These are phyloP conservation scores for Tricholoma matsutake DNA, from an alignment of 768 basidiomycete genomes.

Conservation along the genomic window DNA sequence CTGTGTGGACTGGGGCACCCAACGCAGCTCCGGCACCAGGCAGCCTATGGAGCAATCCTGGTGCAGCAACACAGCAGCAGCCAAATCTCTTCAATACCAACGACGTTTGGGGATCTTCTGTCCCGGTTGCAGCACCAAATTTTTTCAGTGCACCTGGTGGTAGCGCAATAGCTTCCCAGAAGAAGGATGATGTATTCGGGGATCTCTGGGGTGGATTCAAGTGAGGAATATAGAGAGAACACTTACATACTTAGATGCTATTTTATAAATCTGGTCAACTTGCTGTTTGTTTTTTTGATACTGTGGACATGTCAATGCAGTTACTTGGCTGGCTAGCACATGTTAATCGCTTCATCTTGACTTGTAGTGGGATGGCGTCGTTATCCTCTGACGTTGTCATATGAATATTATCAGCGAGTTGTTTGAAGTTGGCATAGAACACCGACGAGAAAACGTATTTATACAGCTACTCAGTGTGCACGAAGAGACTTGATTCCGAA, in stretches of 20 bases:
- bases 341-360: no score
- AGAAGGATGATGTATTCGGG: constrained; percentile 79
- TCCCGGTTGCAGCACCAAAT: constrained; percentile 23
- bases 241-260: neutral
- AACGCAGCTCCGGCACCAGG: constrained; percentile 33
- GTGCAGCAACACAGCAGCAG: constrained; percentile 27
- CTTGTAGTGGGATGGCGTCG: no score
- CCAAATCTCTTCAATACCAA: constrained; percentile 45
- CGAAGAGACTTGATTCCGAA: no score
- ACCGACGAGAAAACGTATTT: no score
- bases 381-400: no score
- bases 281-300: no score
- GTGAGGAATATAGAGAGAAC: constrained; percentile 29
- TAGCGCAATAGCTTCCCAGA: constrained; percentile 30
- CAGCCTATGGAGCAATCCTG: constrained; percentile 37
- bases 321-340: no score
- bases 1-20: constrained; percentile 56
- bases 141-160: constrained; percentile 31
- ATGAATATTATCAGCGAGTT: no score
- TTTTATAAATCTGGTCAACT: no score
- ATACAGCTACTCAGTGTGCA: no score
- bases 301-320: no score
- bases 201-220: constrained; percentile 86
- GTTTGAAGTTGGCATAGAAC: no score
- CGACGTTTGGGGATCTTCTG: constrained; percentile 57